These are phyloP conservation scores for Blumeriella jaapii DNA, from an alignment of 2,329 filamentous ascomycete genomes.

Conservation along the genomic window DNA sequence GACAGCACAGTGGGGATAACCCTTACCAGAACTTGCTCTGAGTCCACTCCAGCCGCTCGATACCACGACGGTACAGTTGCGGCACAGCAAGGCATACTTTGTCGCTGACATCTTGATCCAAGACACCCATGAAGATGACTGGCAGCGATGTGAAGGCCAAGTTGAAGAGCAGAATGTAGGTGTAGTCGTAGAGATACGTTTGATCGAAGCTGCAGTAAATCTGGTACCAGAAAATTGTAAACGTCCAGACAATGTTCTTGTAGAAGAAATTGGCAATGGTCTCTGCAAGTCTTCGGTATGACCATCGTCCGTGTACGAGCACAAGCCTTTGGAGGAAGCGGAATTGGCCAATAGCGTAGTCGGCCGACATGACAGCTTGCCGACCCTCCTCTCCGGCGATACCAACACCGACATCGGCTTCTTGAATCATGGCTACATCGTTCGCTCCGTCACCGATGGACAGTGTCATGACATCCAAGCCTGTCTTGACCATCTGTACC, in stretches of 20 bases:
- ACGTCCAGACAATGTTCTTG: slow-evolving; percentile 99
- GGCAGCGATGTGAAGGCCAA: slow-evolving; percentile 92
- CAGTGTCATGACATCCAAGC: slow-evolving; percentile 90
- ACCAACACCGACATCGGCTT: slow-evolving; percentile 91
- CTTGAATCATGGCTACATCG: slow-evolving; percentile 96
- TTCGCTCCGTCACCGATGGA: slow-evolving; percentile 91
- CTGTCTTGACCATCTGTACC: slow-evolving; percentile 87
- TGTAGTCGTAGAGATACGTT: slow-evolving; percentile 95
- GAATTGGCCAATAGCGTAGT: slow-evolving; percentile 93
- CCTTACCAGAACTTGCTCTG: slow-evolving; percentile 89
- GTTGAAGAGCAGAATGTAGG: slow-evolving; percentile 94
- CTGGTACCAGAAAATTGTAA: slow-evolving; percentile 94
- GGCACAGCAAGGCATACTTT: slow-evolving; percentile 88
- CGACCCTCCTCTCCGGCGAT: slow-evolving; percentile 88
- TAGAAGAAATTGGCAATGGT: slow-evolving; percentile 99
- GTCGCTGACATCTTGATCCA: slow-evolving; percentile 95
- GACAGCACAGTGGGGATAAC: neutral
- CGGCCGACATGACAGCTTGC: slow-evolving; percentile 90
- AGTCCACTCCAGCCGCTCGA: slow-evolving; percentile 94
- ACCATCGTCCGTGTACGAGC: slow-evolving; percentile 87
- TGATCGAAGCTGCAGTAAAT: slow-evolving; percentile 94
- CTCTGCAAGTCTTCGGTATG: slow-evolving; percentile 87
- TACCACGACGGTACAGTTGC: slow-evolving; percentile 88
- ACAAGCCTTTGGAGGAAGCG: slow-evolving; percentile 75
- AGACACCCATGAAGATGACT: slow-evolving; percentile 87